Percentiles rank a stretch among this genome's conserved stretches.
Conservation (phyloP, 176 grass and related monocot genomes). For the Bothriochloa decipiens region DNA sequence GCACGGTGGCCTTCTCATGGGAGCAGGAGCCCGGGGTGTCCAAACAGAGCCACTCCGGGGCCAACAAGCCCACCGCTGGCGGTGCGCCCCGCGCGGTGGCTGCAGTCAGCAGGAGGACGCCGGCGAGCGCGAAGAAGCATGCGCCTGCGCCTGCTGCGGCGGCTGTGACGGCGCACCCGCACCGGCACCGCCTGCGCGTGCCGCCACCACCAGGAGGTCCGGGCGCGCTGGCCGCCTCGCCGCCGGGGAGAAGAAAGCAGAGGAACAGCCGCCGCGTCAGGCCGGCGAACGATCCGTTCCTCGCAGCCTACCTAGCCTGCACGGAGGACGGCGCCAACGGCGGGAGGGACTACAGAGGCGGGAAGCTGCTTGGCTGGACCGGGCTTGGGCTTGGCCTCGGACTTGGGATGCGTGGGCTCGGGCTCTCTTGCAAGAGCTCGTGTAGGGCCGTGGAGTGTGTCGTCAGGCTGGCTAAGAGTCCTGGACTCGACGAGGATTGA, state of each 20-base stretch:
- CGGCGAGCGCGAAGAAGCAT: not conserved
- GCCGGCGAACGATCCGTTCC: slow-evolving; percentile 69
- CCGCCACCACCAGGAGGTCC: slow-evolving; percentile 59
- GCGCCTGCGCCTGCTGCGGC: too few species aligned
- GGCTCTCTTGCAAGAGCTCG: slow-evolving; percentile 56
- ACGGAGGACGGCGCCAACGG: slow-evolving; percentile 49
- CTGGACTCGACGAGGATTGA: not conserved
- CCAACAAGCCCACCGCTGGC: not conserved
- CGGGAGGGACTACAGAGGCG: not conserved
- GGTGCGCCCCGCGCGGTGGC: not conserved
- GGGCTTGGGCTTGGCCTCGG: slow-evolving; percentile 29
- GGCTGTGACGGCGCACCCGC: too few species aligned
- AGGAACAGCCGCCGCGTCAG: slow-evolving; percentile 13
- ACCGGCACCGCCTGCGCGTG: slow-evolving; percentile 37
- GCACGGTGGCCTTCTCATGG: slow-evolving; percentile 83
- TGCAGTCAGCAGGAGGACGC: slow-evolving; percentile 16
- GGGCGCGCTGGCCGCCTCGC: not conserved
- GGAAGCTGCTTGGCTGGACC: too few species aligned
- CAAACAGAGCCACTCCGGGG: slow-evolving; percentile 23
- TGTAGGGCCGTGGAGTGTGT: slow-evolving; percentile 43
- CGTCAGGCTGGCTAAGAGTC: slow-evolving; percentile 38
- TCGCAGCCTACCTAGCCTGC: slow-evolving; percentile 79
- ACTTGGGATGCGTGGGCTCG: slow-evolving; percentile 21
- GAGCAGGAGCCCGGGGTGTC: slow-evolving; percentile 85
- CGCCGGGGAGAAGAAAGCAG: not conserved